Evolutionary conservation across 352 stramenopile genomes (phyloP).

Genomic region (Globisporangium irregulare): DNA sequence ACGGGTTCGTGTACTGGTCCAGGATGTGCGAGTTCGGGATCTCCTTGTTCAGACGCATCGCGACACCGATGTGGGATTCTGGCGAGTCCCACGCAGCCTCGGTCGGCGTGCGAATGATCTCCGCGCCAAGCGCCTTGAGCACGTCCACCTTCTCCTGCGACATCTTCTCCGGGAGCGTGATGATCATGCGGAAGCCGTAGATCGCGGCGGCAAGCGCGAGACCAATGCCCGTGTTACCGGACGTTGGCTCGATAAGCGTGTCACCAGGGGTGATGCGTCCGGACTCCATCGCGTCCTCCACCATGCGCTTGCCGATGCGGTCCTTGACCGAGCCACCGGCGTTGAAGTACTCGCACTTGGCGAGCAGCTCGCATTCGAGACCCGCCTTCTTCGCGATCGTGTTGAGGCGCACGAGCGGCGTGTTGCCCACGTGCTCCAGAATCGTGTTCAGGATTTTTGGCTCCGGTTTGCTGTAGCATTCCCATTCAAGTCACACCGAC

Average conservation of each 20-base stretch:
- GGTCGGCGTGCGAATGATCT: slow-evolving; percentile 95
- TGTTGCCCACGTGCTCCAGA: slow-evolving; percentile 94
- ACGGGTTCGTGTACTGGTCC: slow-evolving; percentile 95
- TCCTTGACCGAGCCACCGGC: slow-evolving; percentile 90
- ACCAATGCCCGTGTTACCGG: slow-evolving; percentile 97
- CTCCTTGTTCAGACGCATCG: slow-evolving; percentile 87
- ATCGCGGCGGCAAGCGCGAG: slow-evolving; percentile 95
- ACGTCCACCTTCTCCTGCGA: slow-evolving; percentile 95
- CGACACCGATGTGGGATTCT: slow-evolving; percentile 93
- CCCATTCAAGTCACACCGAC: neutral
- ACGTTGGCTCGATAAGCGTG: slow-evolving; percentile 97
- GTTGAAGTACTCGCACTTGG: slow-evolving; percentile 98
- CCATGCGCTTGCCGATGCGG: slow-evolving; percentile 88
- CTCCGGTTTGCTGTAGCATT: slow-evolving; percentile 31
- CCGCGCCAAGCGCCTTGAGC: slow-evolving; percentile 92
- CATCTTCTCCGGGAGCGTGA: slow-evolving; percentile 94
- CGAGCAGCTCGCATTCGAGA: slow-evolving; percentile 89
- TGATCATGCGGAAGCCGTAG: slow-evolving; percentile 94
- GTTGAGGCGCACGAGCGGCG: slow-evolving; percentile 93
- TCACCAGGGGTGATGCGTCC: slow-evolving; percentile 93
- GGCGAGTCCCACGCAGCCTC: slow-evolving; percentile 95
- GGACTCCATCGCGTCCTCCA: slow-evolving; percentile 89
- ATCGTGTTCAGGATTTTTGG: slow-evolving; percentile 92
- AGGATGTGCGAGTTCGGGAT: slow-evolving; percentile 94
- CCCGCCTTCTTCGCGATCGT: slow-evolving; percentile 79